A percentile compares a stretch with the other conserved stretches of the same genome.
These are phyloP conservation scores for Trichoderma gracile DNA, from an alignment of 2,329 filamentous ascomycete genomes.

Conservation along the genomic window DNA sequence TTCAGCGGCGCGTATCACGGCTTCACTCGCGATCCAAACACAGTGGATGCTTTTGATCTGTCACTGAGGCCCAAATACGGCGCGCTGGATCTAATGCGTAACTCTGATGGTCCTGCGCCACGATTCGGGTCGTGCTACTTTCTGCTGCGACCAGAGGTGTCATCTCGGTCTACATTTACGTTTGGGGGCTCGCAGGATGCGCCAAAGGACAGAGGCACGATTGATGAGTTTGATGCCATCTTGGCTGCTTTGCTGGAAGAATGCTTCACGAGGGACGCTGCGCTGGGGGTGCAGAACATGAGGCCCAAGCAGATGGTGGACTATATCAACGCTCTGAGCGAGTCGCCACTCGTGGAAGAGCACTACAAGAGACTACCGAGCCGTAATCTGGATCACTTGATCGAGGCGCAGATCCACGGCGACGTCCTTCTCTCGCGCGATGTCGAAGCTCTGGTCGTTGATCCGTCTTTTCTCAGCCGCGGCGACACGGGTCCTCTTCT, in stretches of 20 bases:
- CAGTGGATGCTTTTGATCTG: not conserved
- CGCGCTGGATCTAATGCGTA: conserved; percentile 29
- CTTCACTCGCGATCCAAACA: not conserved
- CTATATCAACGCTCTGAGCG: conserved; percentile 11
- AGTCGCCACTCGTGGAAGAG: not conserved
- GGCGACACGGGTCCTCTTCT: conserved; percentile 24
- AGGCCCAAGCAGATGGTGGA: conserved; percentile 25
- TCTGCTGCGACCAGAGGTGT: conserved; percentile 26
- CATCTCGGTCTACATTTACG: conserved; percentile 28
- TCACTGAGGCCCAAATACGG: conserved; percentile 29
- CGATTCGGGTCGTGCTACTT: conserved; percentile 31
- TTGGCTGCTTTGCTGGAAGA: conserved; percentile 29
- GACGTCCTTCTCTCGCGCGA: conserved; percentile 28
- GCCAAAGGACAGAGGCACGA: conserved; percentile 28
- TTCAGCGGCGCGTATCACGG: conserved; percentile 24
- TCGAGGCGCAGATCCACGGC: conserved; percentile 31
- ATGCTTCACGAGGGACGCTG: conserved; percentile 29
- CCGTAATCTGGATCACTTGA: conserved; percentile 29
- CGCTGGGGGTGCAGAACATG: conserved; percentile 26
- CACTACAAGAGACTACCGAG: conserved; percentile 10
- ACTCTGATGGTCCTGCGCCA: conserved; percentile 28
- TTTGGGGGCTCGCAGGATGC: conserved; percentile 29
- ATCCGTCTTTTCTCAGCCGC: conserved; percentile 27
- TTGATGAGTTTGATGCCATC: conserved; percentile 28
- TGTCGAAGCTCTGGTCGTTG: conserved; percentile 29